Evolutionary conservation across 1,139 yeast genomes (phyloP).

Genomic region (Suhomyces terraborum): DNA sequence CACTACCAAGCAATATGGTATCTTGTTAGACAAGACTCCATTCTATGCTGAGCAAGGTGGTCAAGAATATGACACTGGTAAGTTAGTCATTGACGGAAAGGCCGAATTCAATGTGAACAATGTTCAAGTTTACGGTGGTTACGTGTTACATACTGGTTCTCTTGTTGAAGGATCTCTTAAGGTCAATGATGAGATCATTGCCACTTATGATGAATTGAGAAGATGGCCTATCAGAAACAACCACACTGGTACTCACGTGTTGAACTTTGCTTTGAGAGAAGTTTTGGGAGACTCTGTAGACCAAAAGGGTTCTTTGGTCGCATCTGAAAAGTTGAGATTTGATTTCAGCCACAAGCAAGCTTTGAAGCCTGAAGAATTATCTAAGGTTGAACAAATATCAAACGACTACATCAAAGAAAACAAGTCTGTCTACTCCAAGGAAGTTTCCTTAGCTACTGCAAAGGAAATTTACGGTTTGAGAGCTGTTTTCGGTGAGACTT

Average conservation of each 20-base stretch:
- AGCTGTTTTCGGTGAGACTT: slow-evolving; percentile 98
- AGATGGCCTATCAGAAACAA: slow-evolving; percentile 97
- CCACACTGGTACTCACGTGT: slow-evolving; percentile 97
- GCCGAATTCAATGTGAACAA: slow-evolving; percentile 88
- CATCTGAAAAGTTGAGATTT: slow-evolving; percentile 92
- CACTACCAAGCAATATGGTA: slow-evolving; percentile 64
- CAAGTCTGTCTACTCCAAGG: slow-evolving; percentile 74
- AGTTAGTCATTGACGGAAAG: slow-evolving; percentile 81
- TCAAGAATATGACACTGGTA: slow-evolving; percentile 95
- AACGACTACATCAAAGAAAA: slow-evolving; percentile 72
- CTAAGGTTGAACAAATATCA: slow-evolving; percentile 71
- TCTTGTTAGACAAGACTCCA: slow-evolving; percentile 84
- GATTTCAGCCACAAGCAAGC: slow-evolving; percentile 94
- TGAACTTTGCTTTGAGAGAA: slow-evolving; percentile 84
- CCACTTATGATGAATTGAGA: slow-evolving; percentile 88
- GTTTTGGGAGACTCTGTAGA: slow-evolving; percentile 86
- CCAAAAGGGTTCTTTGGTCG: slow-evolving; percentile 96
- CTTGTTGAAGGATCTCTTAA: slow-evolving; percentile 73
- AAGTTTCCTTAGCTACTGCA: slow-evolving; percentile 74
- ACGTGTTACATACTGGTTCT: slow-evolving; percentile 91
- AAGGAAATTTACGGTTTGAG: slow-evolving; percentile 79
- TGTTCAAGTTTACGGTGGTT: slow-evolving; percentile 92
- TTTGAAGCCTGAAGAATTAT: slow-evolving; percentile 67
- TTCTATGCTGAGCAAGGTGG: slow-evolving; percentile 99
- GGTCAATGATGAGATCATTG: slow-evolving; percentile 72